These are phyloP conservation scores for Corymbia calophylla DNA, from an alignment of 441 rosid species.

Conservation along the genomic window DNA sequence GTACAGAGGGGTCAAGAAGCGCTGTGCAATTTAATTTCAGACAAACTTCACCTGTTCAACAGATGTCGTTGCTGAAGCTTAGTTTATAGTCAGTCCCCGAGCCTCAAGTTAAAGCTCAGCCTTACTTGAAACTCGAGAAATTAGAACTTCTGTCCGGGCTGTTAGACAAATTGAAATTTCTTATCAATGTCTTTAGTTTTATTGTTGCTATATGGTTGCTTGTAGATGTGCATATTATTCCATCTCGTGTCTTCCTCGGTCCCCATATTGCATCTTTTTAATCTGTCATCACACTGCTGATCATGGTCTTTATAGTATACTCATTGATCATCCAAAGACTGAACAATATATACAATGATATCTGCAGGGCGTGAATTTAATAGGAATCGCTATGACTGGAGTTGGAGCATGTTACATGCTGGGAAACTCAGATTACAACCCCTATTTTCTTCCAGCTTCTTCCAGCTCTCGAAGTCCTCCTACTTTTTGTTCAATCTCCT, in stretches of 20 bases:
- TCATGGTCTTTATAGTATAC: background rate
- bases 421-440: background rate
- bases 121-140: background rate
- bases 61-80: background rate
- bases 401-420: background rate
- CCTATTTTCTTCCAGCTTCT: slow-evolving; percentile 61
- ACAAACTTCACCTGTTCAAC: background rate
- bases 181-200: background rate
- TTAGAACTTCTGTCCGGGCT: background rate
- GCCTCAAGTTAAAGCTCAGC: background rate
- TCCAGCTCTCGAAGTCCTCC: slow-evolving; percentile 72
- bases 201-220: background rate
- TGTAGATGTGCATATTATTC: background rate
- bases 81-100: background rate
- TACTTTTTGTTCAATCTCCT: slow-evolving; percentile 87
- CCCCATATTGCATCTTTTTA: background rate
- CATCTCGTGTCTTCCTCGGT: background rate
- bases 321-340: background rate
- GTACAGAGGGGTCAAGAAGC: background rate
- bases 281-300: background rate
- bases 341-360: background rate
- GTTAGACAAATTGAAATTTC: background rate
- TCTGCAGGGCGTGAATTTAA: background rate
- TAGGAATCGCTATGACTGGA: background rate
- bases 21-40: background rate